These are phyloP conservation scores for Parathielavia appendiculata DNA, from an alignment of 495 filamentous ascomycete species.

Conservation along the genomic window DNA sequence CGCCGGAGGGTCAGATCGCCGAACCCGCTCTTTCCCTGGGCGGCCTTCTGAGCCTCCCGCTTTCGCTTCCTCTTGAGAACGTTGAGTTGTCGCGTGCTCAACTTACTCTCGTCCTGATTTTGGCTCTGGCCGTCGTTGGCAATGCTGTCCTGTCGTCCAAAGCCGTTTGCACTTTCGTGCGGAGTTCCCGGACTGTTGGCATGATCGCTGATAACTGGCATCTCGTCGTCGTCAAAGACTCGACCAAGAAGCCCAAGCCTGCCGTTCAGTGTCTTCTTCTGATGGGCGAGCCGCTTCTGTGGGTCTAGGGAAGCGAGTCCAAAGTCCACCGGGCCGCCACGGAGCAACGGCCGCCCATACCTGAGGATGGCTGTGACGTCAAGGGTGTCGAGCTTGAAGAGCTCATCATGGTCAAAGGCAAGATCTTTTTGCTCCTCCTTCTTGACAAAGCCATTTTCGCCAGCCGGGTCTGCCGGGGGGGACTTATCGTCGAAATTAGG, in stretches of 20 bases:
- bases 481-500: slow-evolving; percentile 61
- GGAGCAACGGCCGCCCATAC: slow-evolving; percentile 73
- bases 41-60: slow-evolving; percentile 73
- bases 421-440: slow-evolving; percentile 43
- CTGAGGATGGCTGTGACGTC: slow-evolving; percentile 75
- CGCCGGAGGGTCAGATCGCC: slow-evolving; percentile 76
- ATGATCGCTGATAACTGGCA: slow-evolving; percentile 44
- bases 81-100: slow-evolving; percentile 90
- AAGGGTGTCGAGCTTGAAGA: slow-evolving; percentile 66
- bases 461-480: slow-evolving; percentile 35
- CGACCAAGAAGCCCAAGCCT: slow-evolving; percentile 77
- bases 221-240: slow-evolving; percentile 77
- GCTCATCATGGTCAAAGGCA: slow-evolving; percentile 44
- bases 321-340: slow-evolving; percentile 80
- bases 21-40: slow-evolving; percentile 62
- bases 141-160: slow-evolving; percentile 34
- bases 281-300: slow-evolving; percentile 68
- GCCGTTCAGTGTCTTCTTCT: slow-evolving; percentile 79
- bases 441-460: slow-evolving; percentile 40
- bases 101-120: slow-evolving; percentile 58
- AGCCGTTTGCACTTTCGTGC: slow-evolving; percentile 43
- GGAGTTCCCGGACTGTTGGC: slow-evolving; percentile 39
- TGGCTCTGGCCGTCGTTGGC: slow-evolving; percentile 29
- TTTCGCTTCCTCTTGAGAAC: slow-evolving; percentile 89
- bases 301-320: slow-evolving; percentile 76